Base-by-base conservation (phyloP, 495 filamentous ascomycete genomes). In the Trypethelium eluteriae region DNA sequence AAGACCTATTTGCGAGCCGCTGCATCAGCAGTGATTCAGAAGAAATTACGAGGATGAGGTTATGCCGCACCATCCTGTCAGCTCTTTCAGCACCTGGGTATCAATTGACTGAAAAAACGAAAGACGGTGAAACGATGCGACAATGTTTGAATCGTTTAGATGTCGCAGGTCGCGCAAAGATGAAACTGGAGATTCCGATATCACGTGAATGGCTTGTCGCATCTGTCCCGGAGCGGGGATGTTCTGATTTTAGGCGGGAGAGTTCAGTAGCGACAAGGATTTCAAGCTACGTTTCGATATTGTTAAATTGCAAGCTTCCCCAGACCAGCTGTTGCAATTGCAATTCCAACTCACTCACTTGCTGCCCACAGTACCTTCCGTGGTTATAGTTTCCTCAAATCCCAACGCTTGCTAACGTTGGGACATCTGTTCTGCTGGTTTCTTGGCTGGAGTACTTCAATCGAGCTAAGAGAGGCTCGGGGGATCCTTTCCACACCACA, bases 1-100 rank as follows among this genome's bases (percentile, higher is more conserved):
- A 92, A 86, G 74, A 94, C 90, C 94, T 89, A 66, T 53, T 36
- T 14, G 3, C 53, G 7, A 59, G 53, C 53, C 53, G 14, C 53
- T 59, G 53, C 53, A 36, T 59, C 53, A 59, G 53, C 14, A 35
- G 14, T 32, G 53, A 59, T 59, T 59, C 53, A 36, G 2, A 14
- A 3, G 14, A 36, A 59, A 59, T 59, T 59, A 32, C 7, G 11
- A 18, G 53, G 53, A 59, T 3, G 12, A 44, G 25, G 39, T 35
- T n/a, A n/a, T 63, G 32, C 57, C 46, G 56, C 56, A 49, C 35
- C 34, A 53, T 50, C 57, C 64, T 69, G 68, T 65, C 62, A 61
- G 75, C 73, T 78, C 77, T 80, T 56, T 36, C 53, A 14, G 32
- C 25, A 14, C 53, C 14, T 36, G 7, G 25, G 7, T 6, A 59